Evolutionary conservation across 345 rosid species (phyloP).

Genomic region (Brassica rapa): DNA sequence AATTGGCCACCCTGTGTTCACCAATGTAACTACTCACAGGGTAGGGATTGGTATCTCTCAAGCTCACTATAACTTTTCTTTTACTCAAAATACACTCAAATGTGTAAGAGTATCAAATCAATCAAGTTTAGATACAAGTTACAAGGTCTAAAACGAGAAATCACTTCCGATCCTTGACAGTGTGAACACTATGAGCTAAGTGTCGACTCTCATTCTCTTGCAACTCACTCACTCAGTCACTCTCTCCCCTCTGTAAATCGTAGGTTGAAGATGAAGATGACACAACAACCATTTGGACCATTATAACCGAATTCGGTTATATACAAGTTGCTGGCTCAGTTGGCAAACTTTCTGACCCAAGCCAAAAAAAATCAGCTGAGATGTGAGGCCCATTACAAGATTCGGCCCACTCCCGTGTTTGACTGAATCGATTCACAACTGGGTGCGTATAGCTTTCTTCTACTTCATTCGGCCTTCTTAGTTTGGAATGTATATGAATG

Average conservation of each 20-base stretch:
- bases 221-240: too few species aligned
- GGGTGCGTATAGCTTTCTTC: too few species aligned
- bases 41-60: too few species aligned
- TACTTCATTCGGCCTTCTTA: too few species aligned
- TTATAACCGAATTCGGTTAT: not conserved
- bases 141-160: too few species aligned
- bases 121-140: too few species aligned
- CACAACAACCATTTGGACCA: not conserved
- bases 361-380: not conserved
- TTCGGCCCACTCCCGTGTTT: not conserved
- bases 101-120: too few species aligned
- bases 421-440: not conserved
- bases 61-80: too few species aligned
- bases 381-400: not conserved
- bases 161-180: not conserved
- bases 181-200: not conserved
- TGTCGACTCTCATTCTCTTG: not conserved
- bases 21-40: too few species aligned
- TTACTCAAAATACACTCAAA: too few species aligned
- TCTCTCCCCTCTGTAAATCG: not conserved
- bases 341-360: not conserved
- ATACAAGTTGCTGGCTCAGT: not conserved
- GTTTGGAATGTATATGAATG: not conserved
- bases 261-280: not conserved
- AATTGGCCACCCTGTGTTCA: not conserved